Evolutionary conservation across 352 stramenopile genomes (phyloP).

Genomic region (Phytophthora sojae): DNA sequence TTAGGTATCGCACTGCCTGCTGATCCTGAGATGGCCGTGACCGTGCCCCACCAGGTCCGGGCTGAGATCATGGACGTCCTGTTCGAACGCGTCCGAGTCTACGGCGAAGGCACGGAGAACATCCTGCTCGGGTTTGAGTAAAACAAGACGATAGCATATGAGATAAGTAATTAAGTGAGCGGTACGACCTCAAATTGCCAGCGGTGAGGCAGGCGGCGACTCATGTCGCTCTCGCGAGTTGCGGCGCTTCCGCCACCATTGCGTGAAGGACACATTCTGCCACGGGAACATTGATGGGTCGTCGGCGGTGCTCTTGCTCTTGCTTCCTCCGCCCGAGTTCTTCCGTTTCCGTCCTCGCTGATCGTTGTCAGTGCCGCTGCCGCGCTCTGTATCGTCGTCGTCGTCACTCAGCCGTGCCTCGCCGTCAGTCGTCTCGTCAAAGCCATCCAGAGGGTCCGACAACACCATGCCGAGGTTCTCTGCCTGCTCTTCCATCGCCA

Average conservation of each 20-base stretch:
- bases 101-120: slow-evolving; percentile 56
- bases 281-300: slow-evolving; percentile 69
- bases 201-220: slow-evolving; percentile 17
- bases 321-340: slow-evolving; percentile 32
- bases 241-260: slow-evolving; percentile 78
- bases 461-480: slow-evolving; percentile 38
- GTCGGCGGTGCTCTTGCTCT: slow-evolving; percentile 21
- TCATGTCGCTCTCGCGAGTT: slow-evolving; percentile 35
- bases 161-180: slow-evolving; percentile 14
- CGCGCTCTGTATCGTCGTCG: slow-evolving; percentile 44
- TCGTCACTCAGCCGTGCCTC: slow-evolving; percentile 79
- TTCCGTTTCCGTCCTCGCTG: slow-evolving; percentile 39
- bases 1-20: slow-evolving; percentile 27
- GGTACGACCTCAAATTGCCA: slow-evolving; percentile 28
- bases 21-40: slow-evolving; percentile 27
- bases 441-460: slow-evolving; percentile 38
- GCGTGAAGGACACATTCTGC: slow-evolving; percentile 78
- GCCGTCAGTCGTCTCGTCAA: slow-evolving; percentile 73
- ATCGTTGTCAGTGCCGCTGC: slow-evolving; percentile 36
- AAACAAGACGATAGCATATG: slow-evolving; percentile 9
- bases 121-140: slow-evolving; percentile 75
- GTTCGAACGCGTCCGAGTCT: slow-evolving; percentile 68
- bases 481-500: slow-evolving; percentile 77
- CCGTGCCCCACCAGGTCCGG: slow-evolving; percentile 28
- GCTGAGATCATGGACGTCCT: slow-evolving; percentile 64